Evolutionary conservation across 2,329 filamentous ascomycete species (phyloP), one percentile per base, ranked within the genome.

Genomic region (Thelonectria blattea): DNA sequence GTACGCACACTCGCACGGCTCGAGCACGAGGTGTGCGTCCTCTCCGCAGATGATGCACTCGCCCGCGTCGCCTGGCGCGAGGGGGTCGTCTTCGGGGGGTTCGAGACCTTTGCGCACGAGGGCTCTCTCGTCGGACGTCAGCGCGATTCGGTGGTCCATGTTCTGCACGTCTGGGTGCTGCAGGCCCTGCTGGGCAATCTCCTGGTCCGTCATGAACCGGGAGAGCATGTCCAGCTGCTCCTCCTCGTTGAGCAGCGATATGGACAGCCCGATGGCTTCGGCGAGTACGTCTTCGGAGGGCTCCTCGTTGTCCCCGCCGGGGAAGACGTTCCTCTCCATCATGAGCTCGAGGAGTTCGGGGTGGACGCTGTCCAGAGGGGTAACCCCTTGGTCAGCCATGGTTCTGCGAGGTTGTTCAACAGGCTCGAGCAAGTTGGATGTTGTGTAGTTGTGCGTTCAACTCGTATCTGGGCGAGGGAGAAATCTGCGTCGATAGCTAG

Each of bases 151-250:
- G 4, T 58, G 56, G 1, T 49, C 11, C 5, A 63, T 42, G 17
- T 68, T 27, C 32, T 46, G 63, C 8, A 71, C 58, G 10, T 67
- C 58, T 0, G 56, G 52, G 17, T 52, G 53, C 7, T 56, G 48
- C 9, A 72, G 50, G 15, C 64, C 60, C 17, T 63, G 47, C 7
- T 51, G 30, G 1, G 66, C 66, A 2, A 54, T 11, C 11, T 72
- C 70, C 3, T 69, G 63, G n/a, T 71, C 66, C 0, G 66, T 18
- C 27, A 72, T 60, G 10, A 72, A 62, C 9, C 68, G 65, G 2
- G 60, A 61, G 8, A 71, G 37, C 5, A 72, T 30, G 9, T 60
- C 48, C 15, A 58, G 34, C 15, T 72, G 70, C 14, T 68, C 64
- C 1, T 41, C 24, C 0, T 58, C 50, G 1, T 70, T 63, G 4